Evolutionary conservation across 1,284 basidiomycete species (phyloP), one percentile per base, ranked within the genome.

Genomic region (Cryptococcus sp.): DNA sequence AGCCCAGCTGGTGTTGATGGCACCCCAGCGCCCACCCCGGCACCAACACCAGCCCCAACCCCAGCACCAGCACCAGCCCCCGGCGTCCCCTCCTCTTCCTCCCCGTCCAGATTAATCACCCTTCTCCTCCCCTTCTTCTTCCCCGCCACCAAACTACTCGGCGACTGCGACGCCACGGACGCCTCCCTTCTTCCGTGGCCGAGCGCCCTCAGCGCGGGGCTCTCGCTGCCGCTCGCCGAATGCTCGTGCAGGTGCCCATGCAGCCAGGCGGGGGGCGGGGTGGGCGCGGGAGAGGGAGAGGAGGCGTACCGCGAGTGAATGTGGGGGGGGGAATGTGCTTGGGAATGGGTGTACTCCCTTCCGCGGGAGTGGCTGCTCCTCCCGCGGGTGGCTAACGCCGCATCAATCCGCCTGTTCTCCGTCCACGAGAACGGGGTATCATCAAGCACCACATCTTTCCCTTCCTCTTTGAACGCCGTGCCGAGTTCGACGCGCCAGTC

Each of bases 401-500:
- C 53, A 15, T 71, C 66, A 23, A 80, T 75, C 43, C 81, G 82
- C 55, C 85, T 81, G 66, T 82, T 83, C 79, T 97, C 93, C 68
- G 86, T 86, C 77, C 87, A 89, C 7, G 84, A 84, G 5, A 89
- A 85, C 6, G 78, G 77, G 11, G 82, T 80, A 20, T 89, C 91
- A 71, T 97, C 93, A 38, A 97, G 72, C 20, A 79, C 72, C 38
- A 93, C 81, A 3, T 76, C 78, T 21, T 86, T 87, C 35, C 87
- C 85, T 76, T 95, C 92, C 67, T 84, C 86, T 73, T 82, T 85
- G 74, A 96, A 96, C 64, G 84, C 82, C 60, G 87, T 84, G 64
- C 93, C 93, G 69, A 90, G 88, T 16, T 84, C 80, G 28, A 88
- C 77, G 13, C 93, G 82, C 69, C 87, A 89, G 52, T 83, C 82